These are phyloP conservation scores for Chalciporus chontae DNA, from an alignment of 768 basidiomycete species.

Conservation along the genomic window DNA sequence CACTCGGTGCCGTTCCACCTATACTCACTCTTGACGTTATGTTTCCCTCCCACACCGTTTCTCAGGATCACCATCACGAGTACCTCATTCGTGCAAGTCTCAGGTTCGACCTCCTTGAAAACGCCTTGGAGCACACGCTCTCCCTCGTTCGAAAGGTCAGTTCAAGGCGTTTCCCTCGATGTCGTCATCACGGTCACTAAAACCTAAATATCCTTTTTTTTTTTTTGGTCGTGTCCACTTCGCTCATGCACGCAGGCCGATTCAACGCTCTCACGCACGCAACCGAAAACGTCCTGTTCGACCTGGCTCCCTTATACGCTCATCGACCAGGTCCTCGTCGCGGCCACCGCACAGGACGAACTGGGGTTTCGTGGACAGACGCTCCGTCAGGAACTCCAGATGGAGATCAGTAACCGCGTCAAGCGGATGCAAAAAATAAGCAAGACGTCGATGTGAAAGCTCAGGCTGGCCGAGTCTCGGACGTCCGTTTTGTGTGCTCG, in stretches of 20 bases:
- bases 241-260: constrained; percentile 59
- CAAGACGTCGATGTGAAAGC: constrained; percentile 29
- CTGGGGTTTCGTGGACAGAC: constrained; percentile 40
- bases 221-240: too few relatives aligned
- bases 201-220: constrained; percentile 1
- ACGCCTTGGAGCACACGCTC: constrained; percentile 71
- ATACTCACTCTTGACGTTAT: background rate
- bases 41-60: background rate
- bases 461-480: too few relatives aligned
- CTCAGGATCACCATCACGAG: constrained; percentile 68
- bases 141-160: constrained; percentile 71
- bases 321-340: constrained; percentile 76
- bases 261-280: constrained; percentile 46
- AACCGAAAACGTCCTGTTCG: constrained; percentile 50
- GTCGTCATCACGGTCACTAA: constrained; percentile 4
- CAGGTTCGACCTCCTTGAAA: constrained; percentile 73
- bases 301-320: constrained; percentile 84
- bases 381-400: constrained; percentile 50
- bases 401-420: constrained; percentile 58
- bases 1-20: background rate
- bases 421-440: constrained; percentile 68
- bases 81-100: constrained; percentile 78
- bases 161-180: background rate
- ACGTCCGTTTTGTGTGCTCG: too few relatives aligned
- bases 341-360: constrained; percentile 51